These are phyloP conservation scores for Termitomyces sp. DNA, from an alignment of 768 basidiomycete species.

Conservation along the genomic window DNA sequence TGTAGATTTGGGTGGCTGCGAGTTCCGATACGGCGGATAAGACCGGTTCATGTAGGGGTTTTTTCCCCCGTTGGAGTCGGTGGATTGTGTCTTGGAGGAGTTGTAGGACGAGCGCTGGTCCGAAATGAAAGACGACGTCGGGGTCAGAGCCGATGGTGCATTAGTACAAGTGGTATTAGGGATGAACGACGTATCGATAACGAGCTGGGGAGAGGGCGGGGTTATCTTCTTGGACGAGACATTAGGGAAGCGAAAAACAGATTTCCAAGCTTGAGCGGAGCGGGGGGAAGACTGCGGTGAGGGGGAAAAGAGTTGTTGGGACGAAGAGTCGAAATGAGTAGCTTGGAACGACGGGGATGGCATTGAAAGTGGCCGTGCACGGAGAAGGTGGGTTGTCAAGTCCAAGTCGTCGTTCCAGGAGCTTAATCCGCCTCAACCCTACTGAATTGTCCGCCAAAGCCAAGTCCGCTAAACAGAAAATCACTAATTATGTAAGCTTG, in stretches of 20 bases:
- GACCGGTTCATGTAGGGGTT: constrained; percentile 22
- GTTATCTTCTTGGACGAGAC: constrained; percentile 57
- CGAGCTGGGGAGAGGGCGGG: constrained; percentile 34
- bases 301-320: constrained; percentile 14
- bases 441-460: constrained; percentile 4
- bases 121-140: constrained; percentile 43
- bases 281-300: constrained; percentile 18
- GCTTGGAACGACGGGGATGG: constrained; percentile 15
- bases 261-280: constrained; percentile 54
- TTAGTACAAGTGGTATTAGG: constrained; percentile 27
- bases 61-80: constrained; percentile 52
- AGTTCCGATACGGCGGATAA: constrained; percentile 24
- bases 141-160: constrained; percentile 41
- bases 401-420: not conserved
- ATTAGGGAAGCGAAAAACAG: constrained; percentile 66
- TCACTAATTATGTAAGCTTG: constrained; percentile 13
- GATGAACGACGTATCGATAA: constrained; percentile 44
- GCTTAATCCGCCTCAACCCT: not conserved
- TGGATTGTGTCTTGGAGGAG: constrained; percentile 72
- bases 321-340: constrained; percentile 10
- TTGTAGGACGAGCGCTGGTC: constrained; percentile 74
- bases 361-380: constrained; percentile 11
- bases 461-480: constrained; percentile 2
- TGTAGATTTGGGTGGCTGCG: constrained; percentile 27
- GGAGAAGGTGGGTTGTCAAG: not conserved